These are phyloP conservation scores for Cerrena zonata DNA, from an alignment of 1,284 basidiomycete genomes.

Conservation along the genomic window DNA sequence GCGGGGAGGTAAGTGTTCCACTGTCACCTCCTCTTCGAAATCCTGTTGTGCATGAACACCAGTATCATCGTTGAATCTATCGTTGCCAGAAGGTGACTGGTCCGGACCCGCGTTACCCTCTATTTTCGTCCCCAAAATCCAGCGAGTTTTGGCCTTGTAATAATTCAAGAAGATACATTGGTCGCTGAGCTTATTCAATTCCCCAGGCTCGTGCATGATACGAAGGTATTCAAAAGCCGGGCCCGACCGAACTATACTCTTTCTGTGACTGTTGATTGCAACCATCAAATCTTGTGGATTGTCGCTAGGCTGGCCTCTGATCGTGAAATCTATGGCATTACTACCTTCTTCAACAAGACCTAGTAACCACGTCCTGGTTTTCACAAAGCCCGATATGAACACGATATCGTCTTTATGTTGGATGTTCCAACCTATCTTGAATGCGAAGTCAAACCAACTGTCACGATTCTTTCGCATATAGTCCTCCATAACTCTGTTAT, in stretches of 20 bases:
- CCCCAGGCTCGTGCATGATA: too few relatives aligned
- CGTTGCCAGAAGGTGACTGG: background rate
- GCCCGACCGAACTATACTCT: background rate
- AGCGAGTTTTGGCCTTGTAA: background rate
- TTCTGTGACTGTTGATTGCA: background rate
- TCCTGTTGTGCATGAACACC: too few relatives aligned
- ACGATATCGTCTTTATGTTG: background rate
- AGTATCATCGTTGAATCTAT: background rate
- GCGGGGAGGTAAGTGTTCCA: too few relatives aligned
- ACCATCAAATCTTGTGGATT: background rate
- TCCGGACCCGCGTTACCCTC: background rate
- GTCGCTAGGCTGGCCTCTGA: background rate
- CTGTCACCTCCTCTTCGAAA: too few relatives aligned
- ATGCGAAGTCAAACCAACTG: background rate
- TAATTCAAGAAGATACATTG: conserved; percentile 2
- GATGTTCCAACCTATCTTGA: background rate
- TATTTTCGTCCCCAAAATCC: background rate
- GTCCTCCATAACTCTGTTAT: background rate
- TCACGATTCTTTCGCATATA: background rate
- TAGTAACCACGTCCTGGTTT: background rate
- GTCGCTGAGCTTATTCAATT: background rate
- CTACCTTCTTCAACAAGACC: background rate
- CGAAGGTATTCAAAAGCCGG: too few relatives aligned
- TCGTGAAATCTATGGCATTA: background rate
- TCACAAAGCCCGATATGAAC: background rate